Conservation (phyloP, 306 rosid genomes). For the Lithocarpus polystachyus region DNA sequence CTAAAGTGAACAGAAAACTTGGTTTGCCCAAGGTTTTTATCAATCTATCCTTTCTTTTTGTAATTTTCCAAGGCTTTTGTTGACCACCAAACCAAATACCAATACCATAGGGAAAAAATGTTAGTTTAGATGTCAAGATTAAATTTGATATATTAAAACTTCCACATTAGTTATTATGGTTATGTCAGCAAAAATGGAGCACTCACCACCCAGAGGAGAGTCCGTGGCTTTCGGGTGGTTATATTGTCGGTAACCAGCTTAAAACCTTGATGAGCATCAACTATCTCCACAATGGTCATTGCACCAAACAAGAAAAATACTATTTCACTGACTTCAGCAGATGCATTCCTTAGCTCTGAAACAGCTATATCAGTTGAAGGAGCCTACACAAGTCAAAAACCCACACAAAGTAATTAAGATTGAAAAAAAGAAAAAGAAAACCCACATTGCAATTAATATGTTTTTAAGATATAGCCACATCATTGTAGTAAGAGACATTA, state of each 20-base stretch:
- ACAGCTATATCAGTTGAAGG: slow-evolving; percentile 90
- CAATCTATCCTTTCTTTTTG: neutral
- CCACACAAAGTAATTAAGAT: slow-evolving; percentile 1
- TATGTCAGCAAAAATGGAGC: slow-evolving; percentile 19
- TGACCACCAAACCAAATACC: neutral
- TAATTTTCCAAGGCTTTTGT: neutral
- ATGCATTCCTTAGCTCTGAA: slow-evolving; percentile 79
- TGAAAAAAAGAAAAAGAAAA: slow-evolving; percentile 3
- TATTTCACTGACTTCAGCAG: slow-evolving; percentile 93
- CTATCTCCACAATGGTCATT: slow-evolving; percentile 92
- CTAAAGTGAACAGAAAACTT: neutral
- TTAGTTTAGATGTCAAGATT: slow-evolving; percentile 14
- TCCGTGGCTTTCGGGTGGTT: slow-evolving; percentile 83
- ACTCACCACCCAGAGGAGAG: slow-evolving; percentile 97
- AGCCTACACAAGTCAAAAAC: slow-evolving; percentile 48
- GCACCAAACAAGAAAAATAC: slow-evolving; percentile 97
- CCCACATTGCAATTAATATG: neutral
- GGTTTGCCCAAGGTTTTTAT: neutral
- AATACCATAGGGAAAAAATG: neutral
- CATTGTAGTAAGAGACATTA: neutral
- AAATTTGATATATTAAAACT: neutral
- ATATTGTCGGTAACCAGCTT: slow-evolving; percentile 92
- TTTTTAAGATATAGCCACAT: neutral
- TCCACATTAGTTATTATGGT: slow-evolving; percentile 1
- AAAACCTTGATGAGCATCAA: slow-evolving; percentile 97